A percentile compares a stretch with the other conserved stretches of the same genome.
Conservation (phyloP, 345 rosid species). For the Bruguiera sexangula region DNA sequence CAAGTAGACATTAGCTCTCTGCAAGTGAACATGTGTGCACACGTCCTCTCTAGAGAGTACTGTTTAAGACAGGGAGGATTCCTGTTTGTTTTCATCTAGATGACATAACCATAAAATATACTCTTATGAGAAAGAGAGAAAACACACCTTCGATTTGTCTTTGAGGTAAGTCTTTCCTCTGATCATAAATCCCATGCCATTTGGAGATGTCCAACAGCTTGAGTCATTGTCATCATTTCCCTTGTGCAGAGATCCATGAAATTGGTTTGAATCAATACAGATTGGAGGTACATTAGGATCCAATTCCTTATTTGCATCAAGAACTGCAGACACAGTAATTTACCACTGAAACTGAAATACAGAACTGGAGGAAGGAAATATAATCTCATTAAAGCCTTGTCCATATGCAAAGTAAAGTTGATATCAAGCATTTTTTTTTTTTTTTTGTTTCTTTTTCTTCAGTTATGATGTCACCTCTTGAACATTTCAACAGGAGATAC, state of each 20-base stretch:
- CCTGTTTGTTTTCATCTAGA: neutral
- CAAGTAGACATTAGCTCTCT: neutral
- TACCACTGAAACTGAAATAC: neutral
- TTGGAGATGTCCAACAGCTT: conserved; percentile 89
- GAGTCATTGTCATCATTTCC: conserved; percentile 61
- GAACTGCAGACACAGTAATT: conserved; percentile 34
- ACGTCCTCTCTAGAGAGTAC: neutral
- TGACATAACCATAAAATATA: neutral
- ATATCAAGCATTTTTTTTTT: too few species aligned
- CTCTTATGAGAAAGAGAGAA: conserved; percentile 1
- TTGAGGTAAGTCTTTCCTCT: conserved; percentile 89
- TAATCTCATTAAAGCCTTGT: too few species aligned
- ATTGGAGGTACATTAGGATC: conserved; percentile 50
- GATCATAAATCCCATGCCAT: conserved; percentile 84
- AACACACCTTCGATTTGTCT: conserved; percentile 70
- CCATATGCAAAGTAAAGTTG: too few species aligned
- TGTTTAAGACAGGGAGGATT: neutral
- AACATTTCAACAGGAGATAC: too few species aligned
- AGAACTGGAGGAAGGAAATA: neutral
- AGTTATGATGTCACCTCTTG: too few species aligned
- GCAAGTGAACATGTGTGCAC: neutral
- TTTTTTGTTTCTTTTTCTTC: too few species aligned
- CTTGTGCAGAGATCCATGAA: conserved; percentile 58
- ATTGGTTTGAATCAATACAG: conserved; percentile 48
- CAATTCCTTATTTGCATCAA: conserved; percentile 58